Conservation (phyloP, 306 rosid genomes). For the Abrus precatorius region DNA sequence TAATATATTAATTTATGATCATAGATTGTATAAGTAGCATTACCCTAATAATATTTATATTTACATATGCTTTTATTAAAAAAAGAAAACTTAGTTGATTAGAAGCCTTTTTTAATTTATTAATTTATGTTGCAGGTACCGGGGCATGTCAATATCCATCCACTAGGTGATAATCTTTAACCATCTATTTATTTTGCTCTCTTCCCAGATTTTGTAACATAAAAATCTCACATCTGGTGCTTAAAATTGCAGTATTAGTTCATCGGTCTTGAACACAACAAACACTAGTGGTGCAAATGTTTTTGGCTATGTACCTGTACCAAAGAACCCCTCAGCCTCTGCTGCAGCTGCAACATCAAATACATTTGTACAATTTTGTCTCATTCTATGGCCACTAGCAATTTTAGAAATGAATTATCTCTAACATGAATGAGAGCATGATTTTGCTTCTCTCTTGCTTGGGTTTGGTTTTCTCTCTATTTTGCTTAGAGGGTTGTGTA, state of each 20-base stretch:
- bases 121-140: slow-evolving; percentile 59
- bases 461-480: neutral
- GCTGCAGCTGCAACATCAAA: slow-evolving; percentile 43
- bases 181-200: slow-evolving; percentile 16
- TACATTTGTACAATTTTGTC: slow-evolving; percentile 38
- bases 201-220: neutral
- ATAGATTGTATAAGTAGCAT: slow-evolving; percentile 1
- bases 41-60: neutral
- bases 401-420: slow-evolving; percentile 30
- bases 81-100: neutral
- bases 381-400: slow-evolving; percentile 51
- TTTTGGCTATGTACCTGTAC: slow-evolving; percentile 79
- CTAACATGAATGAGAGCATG: slow-evolving; percentile 22
- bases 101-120: neutral
- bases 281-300: slow-evolving; percentile 81
- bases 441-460: slow-evolving; percentile 37
- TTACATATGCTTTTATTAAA: neutral
- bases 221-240: slow-evolving; percentile 30
- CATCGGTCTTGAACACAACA: slow-evolving; percentile 78
- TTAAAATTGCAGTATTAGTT: slow-evolving; percentile 70
- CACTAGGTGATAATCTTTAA: slow-evolving; percentile 62
- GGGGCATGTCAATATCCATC: slow-evolving; percentile 78
- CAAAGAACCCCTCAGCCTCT: slow-evolving; percentile 62
- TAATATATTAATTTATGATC: neutral
- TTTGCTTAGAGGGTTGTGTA: neutral